Evolutionary conservation across 2,329 filamentous ascomycete genomes (phyloP), one percentile per base, ranked within the genome.

Genomic region (Mollisiaceae sp.): DNA sequence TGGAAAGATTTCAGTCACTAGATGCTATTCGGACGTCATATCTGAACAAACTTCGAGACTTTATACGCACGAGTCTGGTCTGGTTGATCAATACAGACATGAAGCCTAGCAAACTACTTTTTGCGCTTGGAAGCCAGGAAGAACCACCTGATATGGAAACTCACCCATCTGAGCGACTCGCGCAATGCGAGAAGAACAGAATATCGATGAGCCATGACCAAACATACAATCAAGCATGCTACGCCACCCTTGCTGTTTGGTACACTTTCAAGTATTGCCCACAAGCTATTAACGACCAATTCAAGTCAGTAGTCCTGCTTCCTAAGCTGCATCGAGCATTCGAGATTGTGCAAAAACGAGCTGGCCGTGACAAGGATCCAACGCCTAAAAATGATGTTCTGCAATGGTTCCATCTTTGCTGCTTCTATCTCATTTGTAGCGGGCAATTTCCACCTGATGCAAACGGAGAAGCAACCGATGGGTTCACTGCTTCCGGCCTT

Each of bases 201-300:
- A 60, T 64, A 8, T 24, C 20, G 5, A 65, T 68, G 64, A 54
- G 58, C 27, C 52, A 62, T n/a, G 69, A 70, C 39, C 62, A 63
- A 15, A 66, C 66, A 9, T 67, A 70, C 50, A 65, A 68, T n/a
- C 65, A 69, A 36, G 69, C 67, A n/a, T 70, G 69, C 60, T 70
- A 65, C 63, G 64, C 62, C 20, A 65, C 64, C 4, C 60, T 70
- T 15, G 67, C 69, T 14, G 63, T 70, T 6, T 70, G 67, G 69
- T 70, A 67, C 61, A 62, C 64, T 20, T 65, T 67, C 61, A 66
- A 65, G n/a, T 59, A 70, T 55, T 70, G 67, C 50, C 59, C 61
- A 15, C 8, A 62, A 55, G 64, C 62, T 35, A 61, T 64, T 5
- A 45, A 62, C 22, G 35, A 64, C 2, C 47, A 59, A 18, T 65